Evolutionary conservation across 108 stramenopile species (phyloP).

Genomic region (Licmophora abbreviata): DNA sequence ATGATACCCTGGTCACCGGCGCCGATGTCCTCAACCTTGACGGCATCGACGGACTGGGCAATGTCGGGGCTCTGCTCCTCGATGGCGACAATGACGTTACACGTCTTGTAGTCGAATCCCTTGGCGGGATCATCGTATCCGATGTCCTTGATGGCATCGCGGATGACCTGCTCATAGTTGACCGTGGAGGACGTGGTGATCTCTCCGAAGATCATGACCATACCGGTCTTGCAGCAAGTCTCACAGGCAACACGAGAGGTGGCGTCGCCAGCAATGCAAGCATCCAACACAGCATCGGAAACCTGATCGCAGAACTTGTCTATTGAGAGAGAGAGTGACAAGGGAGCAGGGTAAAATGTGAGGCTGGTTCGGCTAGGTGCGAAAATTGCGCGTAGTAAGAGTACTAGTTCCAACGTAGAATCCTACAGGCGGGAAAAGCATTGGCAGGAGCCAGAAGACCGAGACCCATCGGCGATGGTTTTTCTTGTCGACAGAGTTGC

Average conservation of each 20-base stretch:
- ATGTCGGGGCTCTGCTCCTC: slow-evolving; percentile 97
- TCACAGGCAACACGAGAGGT: slow-evolving; percentile 94
- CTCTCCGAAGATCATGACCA: slow-evolving; percentile 98
- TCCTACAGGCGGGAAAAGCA: too few species aligned
- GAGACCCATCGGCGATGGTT: neutral
- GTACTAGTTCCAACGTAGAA: neutral
- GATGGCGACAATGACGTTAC: slow-evolving; percentile 95
- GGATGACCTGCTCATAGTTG: slow-evolving; percentile 96
- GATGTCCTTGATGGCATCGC: slow-evolving; percentile 92
- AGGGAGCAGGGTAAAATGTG: slow-evolving; percentile 1
- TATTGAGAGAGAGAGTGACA: slow-evolving; percentile 9
- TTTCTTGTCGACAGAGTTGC: too few species aligned
- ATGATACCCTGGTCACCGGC: slow-evolving; percentile 98
- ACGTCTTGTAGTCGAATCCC: slow-evolving; percentile 96
- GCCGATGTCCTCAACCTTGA: slow-evolving; percentile 89
- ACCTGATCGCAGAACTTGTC: slow-evolving; percentile 98
- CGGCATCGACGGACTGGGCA: slow-evolving; percentile 90
- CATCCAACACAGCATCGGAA: slow-evolving; percentile 94
- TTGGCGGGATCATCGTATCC: slow-evolving; percentile 94
- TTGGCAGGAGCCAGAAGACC: neutral
- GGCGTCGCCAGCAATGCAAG: slow-evolving; percentile 89
- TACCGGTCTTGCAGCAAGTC: slow-evolving; percentile 95
- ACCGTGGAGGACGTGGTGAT: slow-evolving; percentile 93
- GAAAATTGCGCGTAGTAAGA: neutral
- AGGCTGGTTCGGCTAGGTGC: neutral